These are phyloP conservation scores for Oryza australiensis DNA, from an alignment of 176 grass and related monocot genomes.

Conservation along the genomic window DNA sequence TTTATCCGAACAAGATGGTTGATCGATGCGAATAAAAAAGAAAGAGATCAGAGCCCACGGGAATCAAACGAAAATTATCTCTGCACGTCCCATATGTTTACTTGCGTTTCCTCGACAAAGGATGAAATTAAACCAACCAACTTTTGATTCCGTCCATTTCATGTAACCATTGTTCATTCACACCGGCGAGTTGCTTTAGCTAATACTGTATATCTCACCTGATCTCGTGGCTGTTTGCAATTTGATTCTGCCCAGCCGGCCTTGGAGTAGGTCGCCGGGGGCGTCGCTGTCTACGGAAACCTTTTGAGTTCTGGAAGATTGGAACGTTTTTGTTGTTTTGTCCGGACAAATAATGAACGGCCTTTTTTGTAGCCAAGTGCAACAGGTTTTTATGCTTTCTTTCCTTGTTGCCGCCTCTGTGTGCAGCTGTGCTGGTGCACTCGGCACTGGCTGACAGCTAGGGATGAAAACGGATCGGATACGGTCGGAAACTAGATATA, in stretches of 20 bases:
- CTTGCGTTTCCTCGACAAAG: neutral
- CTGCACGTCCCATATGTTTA: neutral
- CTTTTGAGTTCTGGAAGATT: neutral
- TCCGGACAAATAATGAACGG: neutral
- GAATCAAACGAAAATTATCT: neutral
- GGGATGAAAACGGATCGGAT: too few species aligned
- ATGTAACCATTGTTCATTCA: neutral
- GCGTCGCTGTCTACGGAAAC: constrained; percentile 12
- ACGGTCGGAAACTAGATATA: too few species aligned
- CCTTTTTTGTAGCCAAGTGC: neutral
- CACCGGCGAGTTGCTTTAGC: neutral
- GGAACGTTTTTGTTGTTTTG: neutral
- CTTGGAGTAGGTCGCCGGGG: neutral
- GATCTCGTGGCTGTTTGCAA: neutral
- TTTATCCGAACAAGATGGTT: neutral
- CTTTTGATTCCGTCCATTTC: neutral
- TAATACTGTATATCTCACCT: neutral
- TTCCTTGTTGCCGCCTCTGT: neutral
- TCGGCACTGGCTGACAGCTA: neutral
- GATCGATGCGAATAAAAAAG: neutral
- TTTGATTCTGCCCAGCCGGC: neutral
- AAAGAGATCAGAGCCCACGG: neutral
- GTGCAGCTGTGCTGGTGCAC: neutral
- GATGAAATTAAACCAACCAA: neutral
- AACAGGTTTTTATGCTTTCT: neutral